Base-by-base conservation (phyloP, 2,329 filamentous ascomycete genomes). In the Purpureocillium lavendulum region DNA sequence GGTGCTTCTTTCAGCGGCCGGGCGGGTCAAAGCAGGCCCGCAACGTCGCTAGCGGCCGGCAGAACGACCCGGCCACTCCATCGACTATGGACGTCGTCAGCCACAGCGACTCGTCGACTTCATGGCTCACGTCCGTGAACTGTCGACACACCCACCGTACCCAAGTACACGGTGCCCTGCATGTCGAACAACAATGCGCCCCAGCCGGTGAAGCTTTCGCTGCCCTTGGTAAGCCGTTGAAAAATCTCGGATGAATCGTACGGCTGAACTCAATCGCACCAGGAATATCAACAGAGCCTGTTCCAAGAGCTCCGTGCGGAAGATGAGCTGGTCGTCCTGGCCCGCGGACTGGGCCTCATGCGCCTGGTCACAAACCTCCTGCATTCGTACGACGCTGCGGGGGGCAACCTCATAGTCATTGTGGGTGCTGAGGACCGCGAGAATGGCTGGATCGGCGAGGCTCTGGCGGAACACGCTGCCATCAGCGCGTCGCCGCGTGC, bases 401-500 rank as follows among this genome's bases (percentile, higher is more conserved):
- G 92, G 12, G 94, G 92, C 64, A 97, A 94, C 56, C 69, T 98
- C 40, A 82, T 98, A 36, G 70, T 98, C 33, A 66, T 98, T 15
- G 80, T 97, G 32, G 89, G 88, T 9, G 89, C 92, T 29, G 85
- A 92, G 44, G 88, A 96, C 28, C 80, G 86, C 43, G 92, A 98
- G 57, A 96, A 96, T 76, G 82, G 83, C 40, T 97, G 90, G 89
- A 88, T 98, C 44, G 92, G 92, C 49, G 92, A 97, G 67, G 87
- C 88, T 24, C 69, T 98, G 56, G 92, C 92, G 17, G 92, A 98
- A 65, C 89, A 97, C 66, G 89, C 89, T 57, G 88, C 87, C 46
- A 80, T 95, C 58, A 96, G 87, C 67, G 82, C 80, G 63, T 76
- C 86, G 14, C 77, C 84, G 13, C 82, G 84, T 53, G 87, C 88